A percentile compares a stretch with the other conserved stretches of the same genome.
Evolutionary conservation across 208 protist species (phyloP).

Genomic region (Wallacemonas collosoma): DNA sequence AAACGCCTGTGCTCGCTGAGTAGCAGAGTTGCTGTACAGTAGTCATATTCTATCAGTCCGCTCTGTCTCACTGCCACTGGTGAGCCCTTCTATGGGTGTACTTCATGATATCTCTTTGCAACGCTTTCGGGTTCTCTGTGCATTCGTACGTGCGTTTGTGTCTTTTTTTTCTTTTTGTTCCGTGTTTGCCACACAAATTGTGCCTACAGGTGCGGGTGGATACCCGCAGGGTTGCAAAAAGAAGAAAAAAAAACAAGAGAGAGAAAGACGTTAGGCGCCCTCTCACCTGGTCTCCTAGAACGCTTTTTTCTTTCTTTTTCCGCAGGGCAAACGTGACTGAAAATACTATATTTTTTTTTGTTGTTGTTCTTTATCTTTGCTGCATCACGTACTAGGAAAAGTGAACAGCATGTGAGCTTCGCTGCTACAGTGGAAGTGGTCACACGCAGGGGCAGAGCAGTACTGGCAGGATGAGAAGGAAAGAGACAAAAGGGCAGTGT

Average conservation of each 20-base stretch:
- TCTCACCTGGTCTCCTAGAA: neutral
- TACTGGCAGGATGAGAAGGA: neutral
- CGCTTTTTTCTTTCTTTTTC: conserved; percentile 15
- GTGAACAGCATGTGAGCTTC: neutral
- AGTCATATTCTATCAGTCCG: no score
- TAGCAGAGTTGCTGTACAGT: no score
- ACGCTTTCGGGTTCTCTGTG: no score
- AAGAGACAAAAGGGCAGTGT: neutral
- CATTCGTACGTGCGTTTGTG: neutral
- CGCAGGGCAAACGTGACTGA: conserved; percentile 12
- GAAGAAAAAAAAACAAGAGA: conserved; percentile 13
- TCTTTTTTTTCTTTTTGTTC: conserved; percentile 18
- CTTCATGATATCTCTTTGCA: neutral
- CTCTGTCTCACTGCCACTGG: no score
- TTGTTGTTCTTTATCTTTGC: conserved; percentile 4
- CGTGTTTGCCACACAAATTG: conserved; percentile 10
- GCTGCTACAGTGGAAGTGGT: conserved; percentile 3
- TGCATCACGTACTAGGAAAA: conserved; percentile 1
- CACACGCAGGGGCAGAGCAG: neutral
- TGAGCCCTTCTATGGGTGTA: no score
- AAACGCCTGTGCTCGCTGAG: no score
- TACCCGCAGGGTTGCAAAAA: neutral
- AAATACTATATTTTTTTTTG: conserved; percentile 13
- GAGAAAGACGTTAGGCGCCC: neutral
- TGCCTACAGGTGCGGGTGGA: conserved; percentile 1